Conservation (phyloP, 169 alveolate genomes). For the Cryptosporidium canis region DNA sequence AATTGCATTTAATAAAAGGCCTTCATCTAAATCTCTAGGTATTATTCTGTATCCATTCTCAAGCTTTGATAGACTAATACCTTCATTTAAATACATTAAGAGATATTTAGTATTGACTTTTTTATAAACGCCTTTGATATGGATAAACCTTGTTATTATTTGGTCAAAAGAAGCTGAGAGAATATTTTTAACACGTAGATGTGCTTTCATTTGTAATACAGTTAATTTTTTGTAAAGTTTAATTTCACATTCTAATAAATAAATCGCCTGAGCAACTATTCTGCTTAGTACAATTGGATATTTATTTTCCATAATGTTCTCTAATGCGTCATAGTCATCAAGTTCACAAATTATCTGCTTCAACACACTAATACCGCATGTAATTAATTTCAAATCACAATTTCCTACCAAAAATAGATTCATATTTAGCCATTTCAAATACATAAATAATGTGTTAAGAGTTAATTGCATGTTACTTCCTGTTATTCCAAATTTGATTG, state of each 20-base stretch:
- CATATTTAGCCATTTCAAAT: constrained; percentile 42
- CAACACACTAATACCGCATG: constrained; percentile 8
- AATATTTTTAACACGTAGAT: background rate
- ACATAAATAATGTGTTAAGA: background rate
- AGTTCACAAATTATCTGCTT: constrained; percentile 19
- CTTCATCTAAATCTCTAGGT: background rate
- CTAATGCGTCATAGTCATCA: constrained; percentile 28
- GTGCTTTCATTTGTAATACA: background rate
- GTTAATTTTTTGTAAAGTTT: background rate
- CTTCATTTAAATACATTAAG: background rate
- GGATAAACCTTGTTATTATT: background rate
- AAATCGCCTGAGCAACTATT: constrained; percentile 15
- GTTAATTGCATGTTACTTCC: background rate
- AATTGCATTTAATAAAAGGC: background rate
- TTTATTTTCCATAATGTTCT: background rate
- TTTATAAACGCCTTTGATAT: background rate
- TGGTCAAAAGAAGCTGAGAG: constrained; percentile 21
- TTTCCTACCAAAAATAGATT: background rate
- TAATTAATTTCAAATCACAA: background rate
- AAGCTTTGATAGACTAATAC: background rate
- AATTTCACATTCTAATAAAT: constrained; percentile 15
- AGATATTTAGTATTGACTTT: constrained; percentile 11
- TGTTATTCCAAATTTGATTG: constrained; percentile 50
- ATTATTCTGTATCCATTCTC: background rate
- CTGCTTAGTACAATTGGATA: constrained; percentile 3